Percentiles rank a stretch among this genome's conserved stretches.
phyloP scores from a whole-genome alignment of 2,329 filamentous ascomycete genomes.

The Elsinoe perseae region DNA sequence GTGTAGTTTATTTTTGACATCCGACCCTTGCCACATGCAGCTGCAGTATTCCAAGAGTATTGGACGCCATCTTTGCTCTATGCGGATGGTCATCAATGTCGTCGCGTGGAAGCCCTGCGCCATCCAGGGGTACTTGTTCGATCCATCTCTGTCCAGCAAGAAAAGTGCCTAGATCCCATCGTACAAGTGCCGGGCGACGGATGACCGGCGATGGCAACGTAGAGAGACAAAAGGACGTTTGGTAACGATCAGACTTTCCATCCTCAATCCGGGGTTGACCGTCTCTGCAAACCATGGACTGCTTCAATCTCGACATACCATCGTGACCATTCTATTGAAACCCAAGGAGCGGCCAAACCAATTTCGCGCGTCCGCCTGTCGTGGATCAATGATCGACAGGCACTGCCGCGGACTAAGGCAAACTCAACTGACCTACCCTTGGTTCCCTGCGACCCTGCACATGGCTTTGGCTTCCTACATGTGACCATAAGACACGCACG shows the following conservation, averaged over 20 bases:
- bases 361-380: neutral
- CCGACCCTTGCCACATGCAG: neutral
- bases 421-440: too few species aligned
- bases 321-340: constrained; percentile 6
- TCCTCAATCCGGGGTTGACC: constrained; percentile 1
- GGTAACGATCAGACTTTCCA: neutral
- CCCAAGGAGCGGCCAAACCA: neutral
- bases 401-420: constrained; percentile 7
- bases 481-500: constrained; percentile 2
- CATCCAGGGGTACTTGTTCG: neutral
- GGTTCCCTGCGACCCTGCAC: neutral
- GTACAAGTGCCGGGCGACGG: neutral
- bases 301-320: neutral
- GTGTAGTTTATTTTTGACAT: neutral
- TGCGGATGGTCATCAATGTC: neutral
- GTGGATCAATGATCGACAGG: constrained; percentile 10
- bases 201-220: neutral
- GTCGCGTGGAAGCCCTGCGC: neutral
- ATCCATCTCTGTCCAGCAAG: neutral
- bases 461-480: neutral
- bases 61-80: neutral
- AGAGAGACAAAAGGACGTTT: neutral
- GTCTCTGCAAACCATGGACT: neutral
- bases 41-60: neutral
- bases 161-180: neutral